Percentiles rank a stretch among this genome's conserved stretches.
phyloP scores from a whole-genome alignment of 176 grass and related monocot species.

The Aegilops bicornis region DNA sequence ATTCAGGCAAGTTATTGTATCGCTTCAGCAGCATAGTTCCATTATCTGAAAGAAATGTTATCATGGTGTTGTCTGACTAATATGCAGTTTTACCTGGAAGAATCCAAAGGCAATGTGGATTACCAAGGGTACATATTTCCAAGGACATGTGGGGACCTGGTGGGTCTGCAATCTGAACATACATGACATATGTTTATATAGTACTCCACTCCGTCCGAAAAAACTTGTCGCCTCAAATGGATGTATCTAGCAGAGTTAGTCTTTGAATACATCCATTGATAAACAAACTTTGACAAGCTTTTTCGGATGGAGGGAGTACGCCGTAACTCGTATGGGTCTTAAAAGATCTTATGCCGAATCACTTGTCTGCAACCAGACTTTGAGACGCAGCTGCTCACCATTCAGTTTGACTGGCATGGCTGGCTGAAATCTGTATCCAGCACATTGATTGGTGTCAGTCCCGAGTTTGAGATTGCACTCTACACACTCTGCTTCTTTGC shows the following conservation, averaged over 20 bases:
- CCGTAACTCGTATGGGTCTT: conserved; percentile 3
- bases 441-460: conserved; percentile 82
- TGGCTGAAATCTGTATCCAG: conserved; percentile 93
- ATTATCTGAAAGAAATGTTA: conserved; percentile 13
- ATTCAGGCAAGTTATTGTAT: conserved; percentile 68
- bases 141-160: conserved; percentile 54
- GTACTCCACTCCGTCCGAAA: no score
- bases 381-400: conserved; percentile 73
- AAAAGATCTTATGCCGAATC: conserved; percentile 14
- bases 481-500: conserved; percentile 86
- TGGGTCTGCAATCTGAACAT: conserved; percentile 34
- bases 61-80: background rate
- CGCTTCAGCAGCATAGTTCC: background rate
- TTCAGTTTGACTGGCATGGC: conserved; percentile 92
- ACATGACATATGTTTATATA: background rate
- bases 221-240: no score
- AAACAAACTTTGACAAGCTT: no score
- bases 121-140: conserved; percentile 96
- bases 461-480: conserved; percentile 93
- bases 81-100: conserved; percentile 95
- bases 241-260: no score
- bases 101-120: conserved; percentile 88
- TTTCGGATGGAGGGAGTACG: no score
- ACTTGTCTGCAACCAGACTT: conserved; percentile 62
- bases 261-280: no score